Evolutionary conservation across 257 asterid genomes (phyloP).

Genomic region (Nicotiana paniculata): DNA sequence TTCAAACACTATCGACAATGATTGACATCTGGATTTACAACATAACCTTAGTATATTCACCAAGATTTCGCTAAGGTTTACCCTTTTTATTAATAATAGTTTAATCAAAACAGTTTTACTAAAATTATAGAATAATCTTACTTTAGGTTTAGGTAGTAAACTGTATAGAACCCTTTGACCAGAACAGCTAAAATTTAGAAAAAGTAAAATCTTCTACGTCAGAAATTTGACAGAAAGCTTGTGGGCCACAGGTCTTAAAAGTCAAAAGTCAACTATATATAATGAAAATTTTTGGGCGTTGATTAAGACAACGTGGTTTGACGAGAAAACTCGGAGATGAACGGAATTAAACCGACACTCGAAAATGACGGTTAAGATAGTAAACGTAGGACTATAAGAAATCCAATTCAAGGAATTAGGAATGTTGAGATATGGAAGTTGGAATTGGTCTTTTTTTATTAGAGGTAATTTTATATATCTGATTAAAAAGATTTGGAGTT

Average conservation of each 20-base stretch:
- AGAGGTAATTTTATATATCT: not conserved
- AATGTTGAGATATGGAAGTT: slow-evolving; percentile 4
- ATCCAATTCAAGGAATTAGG: not conserved
- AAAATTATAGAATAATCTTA: not conserved
- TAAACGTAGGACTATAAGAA: not conserved
- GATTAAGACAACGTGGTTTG: not conserved
- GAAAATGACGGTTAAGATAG: not conserved
- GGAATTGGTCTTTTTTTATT: slow-evolving; percentile 5
- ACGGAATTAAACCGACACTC: slow-evolving; percentile 20
- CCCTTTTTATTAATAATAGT: not conserved
- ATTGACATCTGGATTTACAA: slow-evolving; percentile 17
- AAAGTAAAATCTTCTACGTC: not conserved
- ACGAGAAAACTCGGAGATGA: slow-evolving; percentile 7
- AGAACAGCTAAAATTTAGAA: not conserved
- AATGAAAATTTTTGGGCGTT: not conserved
- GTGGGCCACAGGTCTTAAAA: not conserved
- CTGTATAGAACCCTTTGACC: not conserved
- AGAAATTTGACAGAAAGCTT: slow-evolving; percentile 7
- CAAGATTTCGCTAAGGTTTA: not conserved
- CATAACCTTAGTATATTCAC: slow-evolving; percentile 15
- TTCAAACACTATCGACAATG: not conserved
- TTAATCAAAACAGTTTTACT: not conserved
- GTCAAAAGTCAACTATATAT: slow-evolving; percentile 22
- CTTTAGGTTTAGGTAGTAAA: not conserved
- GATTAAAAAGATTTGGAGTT: not conserved